Base-by-base conservation (phyloP, 2,329 filamentous ascomycete genomes). In the Lomentospora prolificans region DNA sequence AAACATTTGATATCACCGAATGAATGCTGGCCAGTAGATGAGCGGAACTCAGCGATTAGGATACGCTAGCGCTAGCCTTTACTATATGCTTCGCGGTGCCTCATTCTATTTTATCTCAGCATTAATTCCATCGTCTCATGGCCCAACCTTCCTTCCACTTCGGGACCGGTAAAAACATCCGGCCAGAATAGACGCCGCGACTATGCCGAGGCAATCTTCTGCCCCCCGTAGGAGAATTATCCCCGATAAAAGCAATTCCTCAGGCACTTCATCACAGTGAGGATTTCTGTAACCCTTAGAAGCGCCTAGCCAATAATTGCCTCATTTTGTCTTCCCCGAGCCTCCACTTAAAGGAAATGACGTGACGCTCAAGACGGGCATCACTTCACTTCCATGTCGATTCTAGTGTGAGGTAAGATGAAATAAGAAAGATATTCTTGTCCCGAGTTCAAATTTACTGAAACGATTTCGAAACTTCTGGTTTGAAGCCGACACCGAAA, bases 301-400 rank as follows among this genome's bases (percentile, higher is more conserved):
- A 22, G 44, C 44, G 12, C 22, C 17, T 48, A 25, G 17, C 17
- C 44, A 22, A 22, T 48, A 48, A 48, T 48, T 25, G 17, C 44
- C 44, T 48, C n/a, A 17, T 41, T 41, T 41, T n/a, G 36, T 41
- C 36, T 17, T 41, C 36, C 36, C 36, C 44, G 30, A 48, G 24
- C 17, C 44, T 48, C 7, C 44, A 48, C 24, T 48, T 48, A 48
- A n/a, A 48, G 44, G 44, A n/a, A 51, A 51, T 51, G 48, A 51
- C 48, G 48, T 51, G 48, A 51, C 48, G 12, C 48, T 51, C 14
- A n/a, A 25, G 28, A 19, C 17, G 14, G 7, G 24, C 14, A 28
- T 28, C 14, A 12, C n/a, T 50, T 50, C 17, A 50, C 12, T 50
- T 50, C 44, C 22, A 22, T 27, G 14, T 41, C 44, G 6, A 10